phyloP scores from a whole-genome alignment of 2,329 filamentous ascomycete genomes.

The Trichoderma polysporum region DNA sequence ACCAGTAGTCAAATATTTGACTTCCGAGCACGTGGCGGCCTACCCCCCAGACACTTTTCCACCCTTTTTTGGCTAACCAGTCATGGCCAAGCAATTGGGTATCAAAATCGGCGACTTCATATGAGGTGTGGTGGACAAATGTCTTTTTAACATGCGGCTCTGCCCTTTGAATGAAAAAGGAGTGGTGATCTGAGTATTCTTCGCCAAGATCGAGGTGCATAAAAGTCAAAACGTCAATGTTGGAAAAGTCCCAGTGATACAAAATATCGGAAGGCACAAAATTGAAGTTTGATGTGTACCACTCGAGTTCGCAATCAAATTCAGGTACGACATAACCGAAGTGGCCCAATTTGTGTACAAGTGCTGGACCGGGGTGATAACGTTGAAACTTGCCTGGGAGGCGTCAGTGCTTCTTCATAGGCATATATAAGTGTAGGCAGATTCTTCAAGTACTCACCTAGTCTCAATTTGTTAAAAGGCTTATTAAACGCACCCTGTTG shows the following conservation, averaged over 20 bases:
- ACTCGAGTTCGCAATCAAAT: constrained; percentile 36
- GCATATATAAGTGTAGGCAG: not conserved
- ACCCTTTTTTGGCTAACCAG: constrained; percentile 54
- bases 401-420: too few relatives aligned
- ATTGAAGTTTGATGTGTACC: constrained; percentile 44
- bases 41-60: constrained; percentile 58
- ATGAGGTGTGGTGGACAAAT: constrained; percentile 30
- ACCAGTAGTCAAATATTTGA: constrained; percentile 66
- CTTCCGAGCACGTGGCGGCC: constrained; percentile 59
- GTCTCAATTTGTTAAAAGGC: not conserved
- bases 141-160: constrained; percentile 8
- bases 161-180: constrained; percentile 47
- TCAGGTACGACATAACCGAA: constrained; percentile 34
- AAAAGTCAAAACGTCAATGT: constrained; percentile 42
- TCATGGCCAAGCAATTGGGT: constrained; percentile 60
- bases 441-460: constrained; percentile 6
- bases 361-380: not conserved
- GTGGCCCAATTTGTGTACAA: constrained; percentile 42
- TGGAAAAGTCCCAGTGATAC: not conserved
- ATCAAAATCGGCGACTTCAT: constrained; percentile 59
- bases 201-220: constrained; percentile 54
- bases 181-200: constrained; percentile 54
- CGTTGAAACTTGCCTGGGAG: too few relatives aligned
- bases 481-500: constrained; percentile 19
- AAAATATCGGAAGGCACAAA: constrained; percentile 39